Base-by-base conservation (phyloP, 2,329 filamentous ascomycete genomes). In the Harringtonia lauricola region DNA sequence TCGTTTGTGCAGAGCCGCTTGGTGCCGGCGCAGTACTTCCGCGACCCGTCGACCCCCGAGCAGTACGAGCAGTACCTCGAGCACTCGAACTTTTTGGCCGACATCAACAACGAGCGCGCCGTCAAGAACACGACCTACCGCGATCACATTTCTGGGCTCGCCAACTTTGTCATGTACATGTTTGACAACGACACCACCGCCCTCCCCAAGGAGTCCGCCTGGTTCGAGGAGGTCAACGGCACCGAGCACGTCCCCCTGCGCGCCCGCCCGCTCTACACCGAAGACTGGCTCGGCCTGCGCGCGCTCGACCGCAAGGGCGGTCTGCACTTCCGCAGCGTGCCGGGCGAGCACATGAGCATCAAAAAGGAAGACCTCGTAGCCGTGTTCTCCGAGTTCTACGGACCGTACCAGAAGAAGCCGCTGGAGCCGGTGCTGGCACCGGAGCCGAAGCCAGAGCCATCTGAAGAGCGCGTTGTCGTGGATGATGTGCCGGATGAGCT, bases 21-120 rank as follows among this genome's bases (percentile, higher is more conserved):
- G 9, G 86, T 98, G 4, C 92, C 92, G 1, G 90, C 92, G 28
- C 92, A 98, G 67, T 98, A 98, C 68, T 96, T 83, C 69, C 83
- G 90, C 42, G 77, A 89, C 51, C 75, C 76, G 48, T 58, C 65
- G 45, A 36, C 40, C 19, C 65, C 88, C 57, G 62, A 86, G 59
- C 66, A 88, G 58, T 63, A 87, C 60, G 75, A 79, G 1, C 64
- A 70, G 26, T 98, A 96, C 59, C 74, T 96, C 18, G 76, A 81
- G 52, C 61, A 78, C 58, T 92, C 85, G 54, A 90, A 89, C 59
- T 95, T 94, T 62, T 70, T 98, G 9, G 92, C 90, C 10, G 90
- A 96, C 58, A 82, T 96, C 64, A 98, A 98, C 64, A 96, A 96
- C 61, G 92, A 98, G 73, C 74, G 89, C 12, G 18, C 36, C 13